Percentiles rank a stretch among this genome's conserved stretches.
Conservation (phyloP, 2,329 filamentous ascomycete genomes). For the Apiospora sp. region DNA sequence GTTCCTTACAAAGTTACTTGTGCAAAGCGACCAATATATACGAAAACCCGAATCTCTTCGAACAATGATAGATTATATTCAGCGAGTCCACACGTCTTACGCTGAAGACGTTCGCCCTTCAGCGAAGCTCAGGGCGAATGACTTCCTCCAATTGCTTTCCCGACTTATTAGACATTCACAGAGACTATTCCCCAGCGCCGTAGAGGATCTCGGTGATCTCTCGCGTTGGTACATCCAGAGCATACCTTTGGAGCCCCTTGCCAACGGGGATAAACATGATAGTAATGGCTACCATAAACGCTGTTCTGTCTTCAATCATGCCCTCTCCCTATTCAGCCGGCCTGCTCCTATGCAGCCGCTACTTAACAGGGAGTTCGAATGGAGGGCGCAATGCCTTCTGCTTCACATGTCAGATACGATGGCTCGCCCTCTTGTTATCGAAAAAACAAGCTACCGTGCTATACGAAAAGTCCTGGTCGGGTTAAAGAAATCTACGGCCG, state of each 20-base stretch:
- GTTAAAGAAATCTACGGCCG: conserved; percentile 59
- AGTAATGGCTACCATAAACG: conserved; percentile 38
- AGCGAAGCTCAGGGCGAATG: neutral
- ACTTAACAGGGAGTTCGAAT: conserved; percentile 55
- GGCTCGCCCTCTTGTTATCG: conserved; percentile 58
- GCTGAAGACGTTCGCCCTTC: neutral
- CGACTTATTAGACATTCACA: conserved; percentile 37
- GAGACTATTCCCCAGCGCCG: conserved; percentile 39
- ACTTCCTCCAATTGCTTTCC: conserved; percentile 7
- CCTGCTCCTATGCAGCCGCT: conserved; percentile 45
- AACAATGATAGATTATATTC: neutral
- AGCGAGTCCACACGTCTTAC: neutral
- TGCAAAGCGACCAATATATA: conserved; percentile 46
- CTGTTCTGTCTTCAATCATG: conserved; percentile 50
- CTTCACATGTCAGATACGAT: conserved; percentile 59
- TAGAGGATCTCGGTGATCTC: conserved; percentile 42
- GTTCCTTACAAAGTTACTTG: conserved; percentile 48
- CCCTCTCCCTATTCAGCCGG: conserved; percentile 47
- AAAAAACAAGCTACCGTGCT: conserved; percentile 59
- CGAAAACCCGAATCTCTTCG: conserved; percentile 37
- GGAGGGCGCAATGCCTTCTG: conserved; percentile 64
- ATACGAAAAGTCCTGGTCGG: conserved; percentile 62
- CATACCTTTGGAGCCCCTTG: conserved; percentile 32
- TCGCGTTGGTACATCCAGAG: conserved; percentile 41
- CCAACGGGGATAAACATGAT: too few relatives aligned